A percentile compares a stretch with the other conserved stretches of the same genome.
phyloP scores from a whole-genome alignment of 2,329 filamentous ascomycete genomes.

The Tolypocladium tropicale region DNA sequence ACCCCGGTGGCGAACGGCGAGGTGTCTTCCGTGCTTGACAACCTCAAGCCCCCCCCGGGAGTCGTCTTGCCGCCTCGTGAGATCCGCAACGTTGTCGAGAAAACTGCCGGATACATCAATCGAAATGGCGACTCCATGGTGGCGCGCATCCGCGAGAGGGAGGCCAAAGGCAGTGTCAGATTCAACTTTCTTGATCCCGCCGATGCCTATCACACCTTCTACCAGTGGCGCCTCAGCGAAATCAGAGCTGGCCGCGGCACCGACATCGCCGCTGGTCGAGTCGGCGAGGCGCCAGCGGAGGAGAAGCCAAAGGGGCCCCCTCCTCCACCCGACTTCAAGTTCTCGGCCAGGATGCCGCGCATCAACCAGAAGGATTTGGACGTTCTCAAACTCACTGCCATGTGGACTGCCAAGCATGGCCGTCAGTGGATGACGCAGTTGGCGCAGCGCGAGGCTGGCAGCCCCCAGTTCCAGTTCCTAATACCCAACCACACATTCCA shows the following conservation, averaged over 20 bases:
- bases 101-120: conserved; percentile 86
- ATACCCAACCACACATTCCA: conserved; percentile 92
- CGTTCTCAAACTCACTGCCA: conserved; percentile 64
- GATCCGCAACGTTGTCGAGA: conserved; percentile 78
- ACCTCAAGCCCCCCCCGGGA: conserved; percentile 69
- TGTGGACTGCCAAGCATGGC: conserved; percentile 89
- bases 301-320: conserved; percentile 71
- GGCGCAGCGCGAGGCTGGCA: conserved; percentile 78
- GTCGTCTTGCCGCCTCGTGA: conserved; percentile 84
- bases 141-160: conserved; percentile 76
- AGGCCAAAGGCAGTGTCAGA: conserved; percentile 59
- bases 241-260: conserved; percentile 77
- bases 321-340: conserved; percentile 78
- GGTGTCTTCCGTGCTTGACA: conserved; percentile 44
- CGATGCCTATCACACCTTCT: conserved; percentile 83
- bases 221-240: conserved; percentile 82
- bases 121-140: conserved; percentile 61
- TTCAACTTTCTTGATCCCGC: conserved; percentile 75
- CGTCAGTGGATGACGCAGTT: conserved; percentile 84
- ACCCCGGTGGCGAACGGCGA: conserved; percentile 32
- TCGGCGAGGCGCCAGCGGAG: conserved; percentile 47
- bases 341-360: conserved; percentile 93
- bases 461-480: conserved; percentile 93
- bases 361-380: conserved; percentile 91
- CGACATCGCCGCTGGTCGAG: conserved; percentile 63